Evolutionary conservation across 2,329 filamentous ascomycete species (phyloP).

Genomic region (Colletotrichum sp.): DNA sequence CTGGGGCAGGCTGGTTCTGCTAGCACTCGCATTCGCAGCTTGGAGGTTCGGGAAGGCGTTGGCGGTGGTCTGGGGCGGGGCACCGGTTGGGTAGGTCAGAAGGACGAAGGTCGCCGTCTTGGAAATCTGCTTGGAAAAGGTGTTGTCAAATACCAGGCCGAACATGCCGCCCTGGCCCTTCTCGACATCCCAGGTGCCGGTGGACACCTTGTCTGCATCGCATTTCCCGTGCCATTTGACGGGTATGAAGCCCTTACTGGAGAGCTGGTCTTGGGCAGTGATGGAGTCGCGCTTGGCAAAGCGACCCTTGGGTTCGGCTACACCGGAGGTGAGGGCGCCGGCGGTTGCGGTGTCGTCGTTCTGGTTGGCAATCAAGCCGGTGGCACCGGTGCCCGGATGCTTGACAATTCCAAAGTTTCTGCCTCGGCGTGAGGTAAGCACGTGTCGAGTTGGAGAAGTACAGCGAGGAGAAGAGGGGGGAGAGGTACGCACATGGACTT

Average conservation of each 20-base stretch:
- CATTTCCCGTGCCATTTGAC: constrained; percentile 93
- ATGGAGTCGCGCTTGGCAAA: constrained; percentile 62
- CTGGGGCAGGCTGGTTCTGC: constrained; percentile 58
- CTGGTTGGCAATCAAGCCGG: constrained; percentile 49
- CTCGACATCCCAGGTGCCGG: constrained; percentile 84
- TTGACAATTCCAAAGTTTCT: constrained; percentile 98
- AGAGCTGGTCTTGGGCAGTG: constrained; percentile 67
- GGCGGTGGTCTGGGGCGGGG: constrained; percentile 76
- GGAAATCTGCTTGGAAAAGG: constrained; percentile 92
- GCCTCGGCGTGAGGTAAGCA: constrained; percentile 14
- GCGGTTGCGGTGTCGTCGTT: constrained; percentile 49
- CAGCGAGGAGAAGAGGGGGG: neutral
- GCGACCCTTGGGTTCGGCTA: constrained; percentile 51
- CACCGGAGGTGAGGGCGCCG: constrained; percentile 50
- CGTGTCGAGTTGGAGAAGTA: neutral
- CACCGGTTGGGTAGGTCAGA: constrained; percentile 87
- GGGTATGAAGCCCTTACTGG: constrained; percentile 71
- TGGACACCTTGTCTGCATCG: constrained; percentile 93
- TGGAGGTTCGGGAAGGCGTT: constrained; percentile 66
- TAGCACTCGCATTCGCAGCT: constrained; percentile 34
- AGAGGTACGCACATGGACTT: constrained; percentile 76
- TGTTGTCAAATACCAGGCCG: constrained; percentile 97
- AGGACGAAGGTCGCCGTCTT: constrained; percentile 96
- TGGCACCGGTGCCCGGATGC: constrained; percentile 78
- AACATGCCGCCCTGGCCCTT: constrained; percentile 86